Evolutionary conservation across 257 asterid species (phyloP), one percentile per base, ranked within the genome.

Genomic region (Penstemon davidsonii): DNA sequence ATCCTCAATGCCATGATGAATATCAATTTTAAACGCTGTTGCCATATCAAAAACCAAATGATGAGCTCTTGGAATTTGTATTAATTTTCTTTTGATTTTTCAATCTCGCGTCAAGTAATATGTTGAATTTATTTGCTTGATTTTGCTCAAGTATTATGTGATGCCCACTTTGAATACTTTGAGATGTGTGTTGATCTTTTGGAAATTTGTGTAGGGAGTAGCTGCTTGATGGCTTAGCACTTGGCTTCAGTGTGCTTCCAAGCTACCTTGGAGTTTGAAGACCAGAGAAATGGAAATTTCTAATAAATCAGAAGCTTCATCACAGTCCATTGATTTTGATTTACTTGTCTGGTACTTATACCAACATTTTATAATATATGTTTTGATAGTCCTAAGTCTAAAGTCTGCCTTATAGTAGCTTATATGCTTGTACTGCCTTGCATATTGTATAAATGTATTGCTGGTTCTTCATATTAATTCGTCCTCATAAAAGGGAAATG

Each of bases 221-320:
- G 64, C 58, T 42, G 42, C 71, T 12, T 12, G 25, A 9, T 45
- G 49, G 33, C 33, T 25, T 25, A 25, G 68, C 55, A n/a, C 62
- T 9, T 39, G 64, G 43, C 64, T 73, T 45, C 55, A 12, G 64
- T 52, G 54, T 4, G 12, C 36, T 60, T 52, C 46, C 11, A 15
- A 6, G 25, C 19, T 3, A 68, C 41, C 64, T 67, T 49, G 78
- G 70, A 57, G 75, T 67, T 64, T 37, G 80, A 64, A 40, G 72
- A 58, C 59, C 8, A 18, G 54, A 66, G 70, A 45, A 68, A 41
- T 18, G 39, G 42, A 13, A 13, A 11, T 40, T 58, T 61, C 75
- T 72, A 62, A 72, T 56, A 75, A 65, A 53, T 25, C 72, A 15
- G 52, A 67, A 60, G 76, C 65, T 62, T 19, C 62, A 53, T 58